Conservation (phyloP, 2,329 filamentous ascomycete species). For the Rhinocladiella mackenziei region DNA sequence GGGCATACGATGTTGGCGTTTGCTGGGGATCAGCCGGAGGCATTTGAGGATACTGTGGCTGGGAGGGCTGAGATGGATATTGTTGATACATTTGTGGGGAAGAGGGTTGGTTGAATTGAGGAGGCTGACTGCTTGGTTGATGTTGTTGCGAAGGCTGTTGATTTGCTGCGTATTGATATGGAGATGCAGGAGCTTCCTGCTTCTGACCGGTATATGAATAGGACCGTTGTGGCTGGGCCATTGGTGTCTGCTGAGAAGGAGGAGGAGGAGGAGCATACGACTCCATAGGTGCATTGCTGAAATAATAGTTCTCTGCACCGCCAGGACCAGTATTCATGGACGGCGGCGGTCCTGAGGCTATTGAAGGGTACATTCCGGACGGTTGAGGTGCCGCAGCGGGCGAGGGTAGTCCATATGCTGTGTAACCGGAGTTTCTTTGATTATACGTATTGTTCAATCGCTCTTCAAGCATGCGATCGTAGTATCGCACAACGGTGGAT, state of each 20-base stretch:
- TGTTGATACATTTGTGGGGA: slow-evolving; percentile 22
- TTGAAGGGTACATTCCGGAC: slow-evolving; percentile 65
- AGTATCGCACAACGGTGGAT: slow-evolving; percentile 93
- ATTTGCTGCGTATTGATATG: slow-evolving; percentile 21
- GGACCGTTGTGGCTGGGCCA: slow-evolving; percentile 36
- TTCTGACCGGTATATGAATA: slow-evolving; percentile 28
- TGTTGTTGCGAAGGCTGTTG: slow-evolving; percentile 11
- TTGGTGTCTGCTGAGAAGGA: slow-evolving; percentile 50
- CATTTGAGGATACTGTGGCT: slow-evolving; percentile 23
- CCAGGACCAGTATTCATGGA: slow-evolving; percentile 40
- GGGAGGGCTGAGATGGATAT: slow-evolving; percentile 17
- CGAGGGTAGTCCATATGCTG: slow-evolving; percentile 34
- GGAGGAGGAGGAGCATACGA: slow-evolving; percentile 49
- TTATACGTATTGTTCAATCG: slow-evolving; percentile 76
- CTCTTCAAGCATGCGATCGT: slow-evolving; percentile 97
- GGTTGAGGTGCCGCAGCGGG: slow-evolving; percentile 48
- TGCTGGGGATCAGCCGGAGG: slow-evolving; percentile 22
- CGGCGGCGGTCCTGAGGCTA: slow-evolving; percentile 53
- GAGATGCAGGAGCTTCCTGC: slow-evolving; percentile 16
- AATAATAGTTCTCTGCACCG: slow-evolving; percentile 78
- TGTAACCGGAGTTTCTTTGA: slow-evolving; percentile 68
- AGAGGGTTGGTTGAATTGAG: slow-evolving; percentile 21
- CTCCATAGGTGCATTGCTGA: slow-evolving; percentile 54
- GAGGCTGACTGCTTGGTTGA: slow-evolving; percentile 8
- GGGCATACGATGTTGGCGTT: slow-evolving; percentile 16